Evolutionary conservation across 768 basidiomycete species (phyloP).

Genomic region (Boletus sp.): DNA sequence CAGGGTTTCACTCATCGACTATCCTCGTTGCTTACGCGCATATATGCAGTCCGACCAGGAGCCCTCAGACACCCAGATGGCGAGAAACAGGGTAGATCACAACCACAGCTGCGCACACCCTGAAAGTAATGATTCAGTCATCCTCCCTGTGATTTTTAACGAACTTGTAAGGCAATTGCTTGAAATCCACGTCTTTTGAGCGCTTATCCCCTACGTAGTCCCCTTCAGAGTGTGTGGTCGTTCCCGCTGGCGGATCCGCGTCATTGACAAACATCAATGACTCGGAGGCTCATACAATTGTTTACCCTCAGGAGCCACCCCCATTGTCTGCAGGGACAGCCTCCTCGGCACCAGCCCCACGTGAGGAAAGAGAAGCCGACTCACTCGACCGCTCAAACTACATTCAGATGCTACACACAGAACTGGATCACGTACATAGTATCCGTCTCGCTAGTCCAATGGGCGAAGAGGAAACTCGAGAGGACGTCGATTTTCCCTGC

Average conservation of each 20-base stretch:
- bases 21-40: conserved; percentile 15
- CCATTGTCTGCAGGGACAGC: not conserved
- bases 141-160: not conserved
- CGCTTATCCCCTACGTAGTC: conserved; percentile 7
- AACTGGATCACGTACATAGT: not conserved
- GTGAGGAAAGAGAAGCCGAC: not conserved
- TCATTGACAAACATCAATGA: not conserved
- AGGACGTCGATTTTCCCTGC: conserved; percentile 1
- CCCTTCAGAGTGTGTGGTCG: not conserved
- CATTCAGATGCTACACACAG: not conserved
- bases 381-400: not conserved
- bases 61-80: not conserved
- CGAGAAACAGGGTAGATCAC: not conserved
- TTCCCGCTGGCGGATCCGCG: not conserved
- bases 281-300: not conserved
- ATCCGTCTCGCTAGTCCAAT: not conserved
- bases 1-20: not conserved
- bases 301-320: not conserved
- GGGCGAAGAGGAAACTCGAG: conserved; percentile 5
- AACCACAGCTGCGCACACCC: not conserved
- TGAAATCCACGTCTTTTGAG: not conserved
- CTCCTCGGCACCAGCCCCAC: not conserved
- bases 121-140: not conserved
- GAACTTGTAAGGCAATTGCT: conserved; percentile 13
- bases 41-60: conserved; percentile 15